Base-by-base conservation (phyloP, 495 filamentous ascomycete genomes). In the Arthonia radiata region DNA sequence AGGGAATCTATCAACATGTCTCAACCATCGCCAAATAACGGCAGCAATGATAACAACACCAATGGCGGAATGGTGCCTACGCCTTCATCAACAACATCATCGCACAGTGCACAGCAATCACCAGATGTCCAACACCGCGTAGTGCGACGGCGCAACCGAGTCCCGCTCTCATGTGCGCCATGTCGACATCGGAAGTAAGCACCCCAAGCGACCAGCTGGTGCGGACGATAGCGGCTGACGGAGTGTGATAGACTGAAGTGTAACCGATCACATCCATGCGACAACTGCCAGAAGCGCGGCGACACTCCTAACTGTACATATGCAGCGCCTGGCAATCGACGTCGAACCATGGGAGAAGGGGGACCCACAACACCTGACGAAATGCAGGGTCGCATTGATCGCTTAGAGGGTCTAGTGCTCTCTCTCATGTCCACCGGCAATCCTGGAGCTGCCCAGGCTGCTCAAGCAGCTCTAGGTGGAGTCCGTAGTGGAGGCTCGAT, bases 381-480 rank as follows among this genome's bases (percentile, higher is more conserved):
- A 47, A 99, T 99, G 86, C 86, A 99, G 51, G 89, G 82, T 41
- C 74, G 86, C 44, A 99, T 99, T 49, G 80, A 99, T 53, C 71
- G 86, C 37, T 51, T 99, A 37, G 86, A 99, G 61, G 75, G 82
- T 28, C 53, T 99, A 42, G 86, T 99, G 28, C 48, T 99, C 28
- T 89, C 79, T 2, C 53, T 99, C 48, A 94, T 99, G 86, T 83
- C 81, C 36, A 82, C 81, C 48, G 81, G 79, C 26, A 26, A 66
- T 34, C 64, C 54, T 44, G 65, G 69, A 25, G 66, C 61, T 1
- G 50, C 67, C 5, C n/a, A n/a, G n/a, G 77, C 58, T 10, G 63
- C 68, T 6, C 47, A 59, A 27, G 63, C 68, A 19, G 68, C 66
- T 3, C 56, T 75, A 15, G 67, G 71, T 2, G 55, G 59, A 15